A percentile compares a stretch with the other conserved stretches of the same genome.
Evolutionary conservation across 768 basidiomycete species (phyloP).

Genomic region (Boletus edulis): DNA sequence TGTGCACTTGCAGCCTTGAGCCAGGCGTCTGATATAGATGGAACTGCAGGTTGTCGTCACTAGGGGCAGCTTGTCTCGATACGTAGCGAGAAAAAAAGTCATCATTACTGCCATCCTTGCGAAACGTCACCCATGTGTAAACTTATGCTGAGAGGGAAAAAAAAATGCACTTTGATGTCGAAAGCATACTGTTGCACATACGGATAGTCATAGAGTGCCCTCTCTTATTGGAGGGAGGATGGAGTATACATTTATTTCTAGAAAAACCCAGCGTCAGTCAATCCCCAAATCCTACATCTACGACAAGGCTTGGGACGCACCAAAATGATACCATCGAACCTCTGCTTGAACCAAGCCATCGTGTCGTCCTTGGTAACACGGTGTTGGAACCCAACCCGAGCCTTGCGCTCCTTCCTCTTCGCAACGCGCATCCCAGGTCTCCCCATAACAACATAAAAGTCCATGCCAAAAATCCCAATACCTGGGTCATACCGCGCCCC

Average conservation of each 20-base stretch:
- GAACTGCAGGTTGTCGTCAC: too few species aligned
- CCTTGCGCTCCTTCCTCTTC: constrained; percentile 84
- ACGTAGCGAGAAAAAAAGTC: too few species aligned
- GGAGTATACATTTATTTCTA: constrained; percentile 27
- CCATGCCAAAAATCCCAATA: constrained; percentile 99
- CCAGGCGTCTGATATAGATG: too few species aligned
- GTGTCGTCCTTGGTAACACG: constrained; percentile 95
- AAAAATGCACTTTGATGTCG: constrained; percentile 21
- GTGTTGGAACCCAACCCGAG: constrained; percentile 84
- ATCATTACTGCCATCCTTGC: too few species aligned
- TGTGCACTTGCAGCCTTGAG: too few species aligned
- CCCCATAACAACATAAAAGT: constrained; percentile 98
- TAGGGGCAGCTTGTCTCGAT: too few species aligned
- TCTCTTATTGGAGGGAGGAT: background rate
- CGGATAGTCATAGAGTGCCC: constrained; percentile 24
- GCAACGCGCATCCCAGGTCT: constrained; percentile 92
- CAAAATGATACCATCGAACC: constrained; percentile 97
- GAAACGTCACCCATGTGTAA: background rate
- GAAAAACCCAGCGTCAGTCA: background rate
- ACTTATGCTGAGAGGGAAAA: background rate
- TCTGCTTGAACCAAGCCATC: constrained; percentile 98
- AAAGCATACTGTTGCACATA: constrained; percentile 25
- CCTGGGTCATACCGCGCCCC: constrained; percentile 97
- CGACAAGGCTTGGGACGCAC: constrained; percentile 45
- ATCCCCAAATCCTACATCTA: background rate